These are phyloP conservation scores for Elsinoe necatrix DNA, from an alignment of 2,329 filamentous ascomycete species.

Conservation along the genomic window DNA sequence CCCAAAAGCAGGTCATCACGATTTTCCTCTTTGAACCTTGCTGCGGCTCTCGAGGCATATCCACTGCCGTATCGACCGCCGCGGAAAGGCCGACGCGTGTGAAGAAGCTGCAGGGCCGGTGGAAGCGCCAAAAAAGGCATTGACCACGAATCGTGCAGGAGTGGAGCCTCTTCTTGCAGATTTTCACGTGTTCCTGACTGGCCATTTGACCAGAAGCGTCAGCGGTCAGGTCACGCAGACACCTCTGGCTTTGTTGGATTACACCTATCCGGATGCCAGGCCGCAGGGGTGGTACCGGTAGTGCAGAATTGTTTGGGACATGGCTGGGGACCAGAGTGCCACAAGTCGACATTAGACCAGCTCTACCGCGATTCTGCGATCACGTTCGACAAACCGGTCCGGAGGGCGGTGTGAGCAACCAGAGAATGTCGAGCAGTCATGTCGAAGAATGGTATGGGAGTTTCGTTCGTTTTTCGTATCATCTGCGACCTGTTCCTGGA, in stretches of 20 bases:
- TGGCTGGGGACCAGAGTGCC: slow-evolving; percentile 3
- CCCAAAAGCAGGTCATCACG: not conserved
- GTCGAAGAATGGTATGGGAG: not conserved
- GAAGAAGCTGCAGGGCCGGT: not conserved
- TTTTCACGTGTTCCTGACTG: slow-evolving; percentile 9
- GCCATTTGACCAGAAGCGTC: slow-evolving; percentile 1
- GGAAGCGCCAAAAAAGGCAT: not conserved
- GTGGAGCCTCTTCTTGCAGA: not conserved
- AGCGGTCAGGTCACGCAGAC: slow-evolving; percentile 15
- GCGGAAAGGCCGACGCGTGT: not conserved
- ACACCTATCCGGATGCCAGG: not conserved
- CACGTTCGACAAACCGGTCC: slow-evolving; percentile 2
- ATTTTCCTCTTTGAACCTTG: not conserved
- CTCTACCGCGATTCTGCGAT: slow-evolving; percentile 11
- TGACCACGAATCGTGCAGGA: slow-evolving; percentile 9
- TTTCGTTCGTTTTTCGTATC: not conserved
- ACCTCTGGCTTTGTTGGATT: slow-evolving; percentile 1
- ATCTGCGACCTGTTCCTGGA: slow-evolving; percentile 1
- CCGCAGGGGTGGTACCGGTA: slow-evolving; percentile 5
- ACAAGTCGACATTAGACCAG: not conserved
- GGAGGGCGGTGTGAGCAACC: slow-evolving; percentile 1
- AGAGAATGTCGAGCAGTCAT: not conserved
- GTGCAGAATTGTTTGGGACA: slow-evolving; percentile 3
- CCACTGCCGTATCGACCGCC: not conserved
- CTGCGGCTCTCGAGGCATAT: not conserved